These are phyloP conservation scores for Nasturtium officinale DNA, from an alignment of 345 rosid species.

Conservation along the genomic window DNA sequence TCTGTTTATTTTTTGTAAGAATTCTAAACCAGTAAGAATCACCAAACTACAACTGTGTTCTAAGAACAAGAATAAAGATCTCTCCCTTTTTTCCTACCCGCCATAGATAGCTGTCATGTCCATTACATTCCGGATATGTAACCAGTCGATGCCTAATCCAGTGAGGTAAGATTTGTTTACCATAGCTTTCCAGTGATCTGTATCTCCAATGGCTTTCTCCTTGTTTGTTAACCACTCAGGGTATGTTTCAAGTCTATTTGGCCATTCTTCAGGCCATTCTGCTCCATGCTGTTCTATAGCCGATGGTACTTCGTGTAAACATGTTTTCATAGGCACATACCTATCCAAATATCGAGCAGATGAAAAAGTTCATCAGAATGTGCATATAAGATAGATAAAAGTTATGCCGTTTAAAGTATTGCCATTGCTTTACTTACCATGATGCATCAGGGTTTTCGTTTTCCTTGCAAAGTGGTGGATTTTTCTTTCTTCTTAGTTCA, in stretches of 20 bases:
- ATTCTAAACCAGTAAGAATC: constrained; percentile 6
- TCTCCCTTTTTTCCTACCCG: constrained; percentile 60
- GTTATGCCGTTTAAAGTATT: neutral
- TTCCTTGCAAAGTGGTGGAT: constrained; percentile 85
- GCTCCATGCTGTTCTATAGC: constrained; percentile 88
- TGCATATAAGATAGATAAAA: constrained; percentile 1
- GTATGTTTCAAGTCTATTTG: constrained; percentile 86
- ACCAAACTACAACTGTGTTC: neutral
- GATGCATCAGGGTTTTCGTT: constrained; percentile 91
- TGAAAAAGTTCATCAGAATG: neutral
- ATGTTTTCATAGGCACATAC: constrained; percentile 78
- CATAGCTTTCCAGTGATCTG: constrained; percentile 79
- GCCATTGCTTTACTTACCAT: constrained; percentile 58
- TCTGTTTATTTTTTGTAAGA: constrained; percentile 42
- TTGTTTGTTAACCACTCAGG: constrained; percentile 86
- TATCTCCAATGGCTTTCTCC: constrained; percentile 61
- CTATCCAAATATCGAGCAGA: constrained; percentile 43
- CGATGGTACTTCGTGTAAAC: constrained; percentile 78
- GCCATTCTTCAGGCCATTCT: constrained; percentile 99
- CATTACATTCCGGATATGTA: constrained; percentile 74
- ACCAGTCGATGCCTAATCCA: constrained; percentile 91
- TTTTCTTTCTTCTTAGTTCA: constrained; percentile 74
- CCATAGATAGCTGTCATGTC: constrained; percentile 97
- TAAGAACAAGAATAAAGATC: neutral
- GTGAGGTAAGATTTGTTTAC: constrained; percentile 77